These are phyloP conservation scores for Xanthoconium separans DNA, from an alignment of 1,284 basidiomycete genomes.

Conservation along the genomic window DNA sequence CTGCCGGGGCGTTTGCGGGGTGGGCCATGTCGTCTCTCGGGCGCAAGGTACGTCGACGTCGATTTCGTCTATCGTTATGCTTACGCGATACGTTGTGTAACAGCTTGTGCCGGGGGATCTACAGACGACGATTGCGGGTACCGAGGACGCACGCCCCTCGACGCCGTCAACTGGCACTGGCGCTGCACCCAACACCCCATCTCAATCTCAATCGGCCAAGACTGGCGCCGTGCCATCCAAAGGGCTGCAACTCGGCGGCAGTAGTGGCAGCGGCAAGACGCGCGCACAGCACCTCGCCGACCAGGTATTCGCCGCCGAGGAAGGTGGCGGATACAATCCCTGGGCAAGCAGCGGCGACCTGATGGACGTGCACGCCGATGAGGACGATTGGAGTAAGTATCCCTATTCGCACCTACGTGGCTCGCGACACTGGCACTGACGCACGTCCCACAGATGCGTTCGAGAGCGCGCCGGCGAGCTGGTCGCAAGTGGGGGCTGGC, in stretches of 20 bases:
- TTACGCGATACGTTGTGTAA: neutral
- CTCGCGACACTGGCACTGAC: neutral
- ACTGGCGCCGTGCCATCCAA: slow-evolving; percentile 36
- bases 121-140: slow-evolving; percentile 57
- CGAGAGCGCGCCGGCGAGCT: slow-evolving; percentile 58
- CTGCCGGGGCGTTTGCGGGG: slow-evolving; percentile 86
- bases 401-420: slow-evolving; percentile 7
- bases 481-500: slow-evolving; percentile 28
- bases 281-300: slow-evolving; percentile 58
- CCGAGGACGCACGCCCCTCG: slow-evolving; percentile 39
- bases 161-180: slow-evolving; percentile 30
- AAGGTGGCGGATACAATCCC: slow-evolving; percentile 38
- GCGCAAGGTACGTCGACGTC: slow-evolving; percentile 54
- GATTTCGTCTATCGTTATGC: neutral
- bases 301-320: slow-evolving; percentile 47
- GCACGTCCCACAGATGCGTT: slow-evolving; percentile 84
- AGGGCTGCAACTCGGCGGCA: slow-evolving; percentile 71
- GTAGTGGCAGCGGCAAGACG: slow-evolving; percentile 41
- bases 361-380: slow-evolving; percentile 89
- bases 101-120: slow-evolving; percentile 72
- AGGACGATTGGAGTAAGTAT: slow-evolving; percentile 85
- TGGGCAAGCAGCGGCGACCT: slow-evolving; percentile 57
- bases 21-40: slow-evolving; percentile 92
- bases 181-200: slow-evolving; percentile 6
- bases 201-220: slow-evolving; percentile 7